Base-by-base conservation (phyloP, 225 moss, liverwort and hornwort genomes). In the Rhytidiadelphus loreus region DNA sequence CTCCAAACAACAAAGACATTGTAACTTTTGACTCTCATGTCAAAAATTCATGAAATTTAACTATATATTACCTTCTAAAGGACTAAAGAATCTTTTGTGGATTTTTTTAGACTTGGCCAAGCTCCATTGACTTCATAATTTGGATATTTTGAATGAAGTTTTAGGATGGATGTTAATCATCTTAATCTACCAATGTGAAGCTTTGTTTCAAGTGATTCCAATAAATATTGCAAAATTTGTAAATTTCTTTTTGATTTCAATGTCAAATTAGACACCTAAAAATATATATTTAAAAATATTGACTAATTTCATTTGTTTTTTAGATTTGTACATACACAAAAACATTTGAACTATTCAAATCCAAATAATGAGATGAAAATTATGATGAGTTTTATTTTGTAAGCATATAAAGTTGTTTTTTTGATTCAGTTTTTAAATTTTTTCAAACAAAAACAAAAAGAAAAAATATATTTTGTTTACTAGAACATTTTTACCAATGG, bases 291-390 rank as follows among this genome's bases (percentile, higher is more conserved):
- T 66, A 66, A 68, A 68, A 68, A 39, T 6, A 18, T 68, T 6
- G 6, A 69, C 19, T 13, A 39, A 2, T 13, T 39, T 22, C 37
- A 7, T 39, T 69, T 23, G 0, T 12, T 15, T 41, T 41, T 41
- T 1, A 13, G 3, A 41, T 25, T 14, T 41, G 2, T 15, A 15
- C 7, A 8, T 14, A 70, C 0, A 8, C 1, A 41, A 15, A 68
- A 15, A 26, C 2, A 24, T 70, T 41, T 24, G 5, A 25, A 24
- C 23, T 13, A 24, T 13, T 24, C 1, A 70, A 41, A 13, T 41
- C 2, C 4, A 25, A 39, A 70, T 39, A 13, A 70, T 25, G 8
- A 25, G 14, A 41, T 70, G 41, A 70, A 70, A 70, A 2, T 8
- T 39, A 41, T 14, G 8, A 41, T 2, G 41, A 70, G 4, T 70